These are phyloP conservation scores for Parvularia atlantis DNA, from an alignment of 78 protist genomes.

Conservation along the genomic window DNA sequence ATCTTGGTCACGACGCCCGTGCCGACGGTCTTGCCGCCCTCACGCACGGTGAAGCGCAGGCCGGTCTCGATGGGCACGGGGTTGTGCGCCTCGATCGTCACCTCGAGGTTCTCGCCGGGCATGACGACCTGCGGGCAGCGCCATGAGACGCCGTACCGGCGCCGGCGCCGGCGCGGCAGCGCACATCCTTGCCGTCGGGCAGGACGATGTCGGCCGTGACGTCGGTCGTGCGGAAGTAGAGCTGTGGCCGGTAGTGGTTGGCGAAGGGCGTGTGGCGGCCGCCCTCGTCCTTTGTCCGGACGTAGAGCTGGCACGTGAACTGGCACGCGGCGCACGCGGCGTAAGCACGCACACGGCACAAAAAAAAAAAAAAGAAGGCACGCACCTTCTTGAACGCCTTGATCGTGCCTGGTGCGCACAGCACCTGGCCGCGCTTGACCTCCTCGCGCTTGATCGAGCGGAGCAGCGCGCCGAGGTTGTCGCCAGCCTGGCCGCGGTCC, in stretches of 20 bases:
- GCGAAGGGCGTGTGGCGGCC: constrained; percentile 89
- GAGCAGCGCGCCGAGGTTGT: constrained; percentile 82
- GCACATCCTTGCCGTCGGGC: constrained; percentile 55
- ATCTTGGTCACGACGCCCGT: constrained; percentile 83
- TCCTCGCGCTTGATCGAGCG: constrained; percentile 85
- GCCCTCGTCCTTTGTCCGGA: constrained; percentile 86
- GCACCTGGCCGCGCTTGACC: constrained; percentile 47
- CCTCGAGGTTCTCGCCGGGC: constrained; percentile 89
- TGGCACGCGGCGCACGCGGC: too few species aligned
- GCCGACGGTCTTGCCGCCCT: constrained; percentile 91
- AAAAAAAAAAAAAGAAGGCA: too few species aligned
- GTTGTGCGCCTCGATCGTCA: constrained; percentile 53
- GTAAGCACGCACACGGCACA: too few species aligned
- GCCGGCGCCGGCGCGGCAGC: too few species aligned
- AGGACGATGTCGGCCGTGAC: constrained; percentile 76
- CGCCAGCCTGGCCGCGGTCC: constrained; percentile 86
- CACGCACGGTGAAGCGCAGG: constrained; percentile 88
- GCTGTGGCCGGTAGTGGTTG: constrained; percentile 72
- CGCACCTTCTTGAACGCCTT: constrained; percentile 56
- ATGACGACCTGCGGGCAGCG: constrained; percentile 67
- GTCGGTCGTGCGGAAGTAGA: constrained; percentile 86
- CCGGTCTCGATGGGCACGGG: constrained; percentile 69
- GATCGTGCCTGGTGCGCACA: constrained; percentile 63
- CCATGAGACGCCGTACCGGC: too few species aligned
- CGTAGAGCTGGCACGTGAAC: constrained; percentile 84